Conservation (phyloP, 1,284 basidiomycete genomes). For the Sporisorium reilianum region DNA sequence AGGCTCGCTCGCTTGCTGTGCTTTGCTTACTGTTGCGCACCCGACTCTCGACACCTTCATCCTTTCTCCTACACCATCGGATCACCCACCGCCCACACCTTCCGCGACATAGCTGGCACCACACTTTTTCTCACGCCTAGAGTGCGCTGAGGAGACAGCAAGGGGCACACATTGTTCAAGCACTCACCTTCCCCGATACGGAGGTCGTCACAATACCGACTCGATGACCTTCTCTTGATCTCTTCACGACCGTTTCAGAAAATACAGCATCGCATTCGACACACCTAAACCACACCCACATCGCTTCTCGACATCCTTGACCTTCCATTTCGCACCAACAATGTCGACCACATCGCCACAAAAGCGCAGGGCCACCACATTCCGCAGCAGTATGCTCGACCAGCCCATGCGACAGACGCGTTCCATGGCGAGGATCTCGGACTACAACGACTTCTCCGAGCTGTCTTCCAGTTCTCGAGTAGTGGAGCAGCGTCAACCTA, state of each 20-base stretch:
- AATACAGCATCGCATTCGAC: background rate
- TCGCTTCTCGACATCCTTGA: background rate
- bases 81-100: background rate
- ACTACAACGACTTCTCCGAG: slow-evolving; percentile 18
- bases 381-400: slow-evolving; percentile 20
- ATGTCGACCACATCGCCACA: slow-evolving; percentile 46
- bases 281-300: background rate
- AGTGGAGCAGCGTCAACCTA: slow-evolving; percentile 4
- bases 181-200: background rate
- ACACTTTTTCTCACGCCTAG: background rate
- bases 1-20: too few relatives aligned
- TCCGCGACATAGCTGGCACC: background rate
- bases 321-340: background rate
- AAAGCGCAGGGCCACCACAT: slow-evolving; percentile 34
- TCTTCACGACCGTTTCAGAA: background rate
- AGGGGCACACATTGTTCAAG: background rate
- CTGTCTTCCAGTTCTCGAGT: slow-evolving; percentile 1
- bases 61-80: background rate
- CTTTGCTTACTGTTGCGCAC: too few relatives aligned
- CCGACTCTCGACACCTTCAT: background rate
- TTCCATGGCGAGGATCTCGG: slow-evolving; percentile 48
- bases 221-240: background rate
- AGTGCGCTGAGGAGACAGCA: background rate
- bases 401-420: slow-evolving; percentile 50
- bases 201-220: background rate